phyloP scores from a whole-genome alignment of 257 asterid species.

The Orobanche coerulescens region DNA sequence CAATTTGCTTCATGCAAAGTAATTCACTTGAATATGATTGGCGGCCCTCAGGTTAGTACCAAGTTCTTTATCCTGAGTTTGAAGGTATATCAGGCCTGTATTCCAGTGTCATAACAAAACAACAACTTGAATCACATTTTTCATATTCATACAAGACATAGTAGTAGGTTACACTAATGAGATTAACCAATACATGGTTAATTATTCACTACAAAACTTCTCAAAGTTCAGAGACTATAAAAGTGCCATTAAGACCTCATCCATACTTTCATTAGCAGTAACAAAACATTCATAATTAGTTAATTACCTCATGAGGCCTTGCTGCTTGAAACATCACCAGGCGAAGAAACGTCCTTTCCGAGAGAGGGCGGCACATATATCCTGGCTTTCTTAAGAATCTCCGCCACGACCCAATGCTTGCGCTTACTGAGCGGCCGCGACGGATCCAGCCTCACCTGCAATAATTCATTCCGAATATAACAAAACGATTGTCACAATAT shows the following conservation, averaged over 20 bases:
- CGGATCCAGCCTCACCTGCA: conserved; percentile 68
- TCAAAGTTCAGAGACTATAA: neutral
- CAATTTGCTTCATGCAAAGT: neutral
- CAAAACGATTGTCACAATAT: neutral
- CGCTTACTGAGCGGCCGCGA: conserved; percentile 77
- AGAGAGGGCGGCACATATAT: conserved; percentile 45
- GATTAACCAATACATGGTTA: neutral
- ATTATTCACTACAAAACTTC: neutral
- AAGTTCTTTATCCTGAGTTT: too few relatives aligned
- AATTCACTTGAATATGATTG: neutral
- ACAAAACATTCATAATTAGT: conserved; percentile 8
- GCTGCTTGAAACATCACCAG: conserved; percentile 19
- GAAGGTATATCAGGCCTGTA: too few relatives aligned
- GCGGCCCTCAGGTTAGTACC: neutral
- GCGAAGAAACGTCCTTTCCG: conserved; percentile 11
- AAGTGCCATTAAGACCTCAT: neutral
- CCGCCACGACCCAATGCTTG: conserved; percentile 67
- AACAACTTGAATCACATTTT: neutral
- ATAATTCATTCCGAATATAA: neutral
- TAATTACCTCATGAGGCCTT: conserved; percentile 21
- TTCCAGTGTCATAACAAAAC: too few relatives aligned
- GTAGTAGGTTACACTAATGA: too few relatives aligned
- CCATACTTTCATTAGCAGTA: too few relatives aligned
- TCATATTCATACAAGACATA: neutral
- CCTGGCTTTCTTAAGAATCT: conserved; percentile 61